Conservation (phyloP, 2,329 filamentous ascomycete species). For the Penicillium sp. region DNA sequence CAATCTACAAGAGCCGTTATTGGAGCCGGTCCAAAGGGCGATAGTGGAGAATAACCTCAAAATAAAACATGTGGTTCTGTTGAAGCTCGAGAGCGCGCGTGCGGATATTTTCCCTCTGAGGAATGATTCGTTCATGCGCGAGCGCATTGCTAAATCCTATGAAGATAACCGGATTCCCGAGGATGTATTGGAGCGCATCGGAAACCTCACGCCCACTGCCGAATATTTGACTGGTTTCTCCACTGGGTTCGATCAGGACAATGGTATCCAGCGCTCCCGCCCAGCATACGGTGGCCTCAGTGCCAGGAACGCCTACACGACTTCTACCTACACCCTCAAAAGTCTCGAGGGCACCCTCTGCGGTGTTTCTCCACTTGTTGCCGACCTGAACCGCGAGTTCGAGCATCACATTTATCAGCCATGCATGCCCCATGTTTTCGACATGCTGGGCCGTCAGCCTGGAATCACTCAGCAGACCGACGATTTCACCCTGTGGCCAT, state of each 20-base stretch:
- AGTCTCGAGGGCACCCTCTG: slow-evolving; percentile 43
- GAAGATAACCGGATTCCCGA: slow-evolving; percentile 35
- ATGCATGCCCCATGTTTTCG: slow-evolving; percentile 40
- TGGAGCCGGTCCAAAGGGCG: slow-evolving; percentile 12
- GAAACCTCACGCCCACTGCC: slow-evolving; percentile 30
- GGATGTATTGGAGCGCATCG: slow-evolving; percentile 22
- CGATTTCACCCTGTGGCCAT: slow-evolving; percentile 31
- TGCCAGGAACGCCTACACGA: slow-evolving; percentile 41
- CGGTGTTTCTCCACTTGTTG: slow-evolving; percentile 42
- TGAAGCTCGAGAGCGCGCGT: slow-evolving; percentile 46
- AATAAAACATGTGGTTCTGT: slow-evolving; percentile 44
- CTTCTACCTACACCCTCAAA: slow-evolving; percentile 46
- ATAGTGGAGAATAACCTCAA: slow-evolving; percentile 24
- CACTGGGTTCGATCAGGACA: slow-evolving; percentile 24
- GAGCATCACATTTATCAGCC: slow-evolving; percentile 45
- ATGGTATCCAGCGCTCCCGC: slow-evolving; percentile 9
- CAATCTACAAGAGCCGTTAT: slow-evolving; percentile 13
- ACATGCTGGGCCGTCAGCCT: slow-evolving; percentile 23
- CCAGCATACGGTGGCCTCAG: slow-evolving; percentile 41
- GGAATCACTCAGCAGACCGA: slow-evolving; percentile 22
- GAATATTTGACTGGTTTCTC: slow-evolving; percentile 28
- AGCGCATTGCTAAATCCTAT: slow-evolving; percentile 37
- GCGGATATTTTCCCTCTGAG: slow-evolving; percentile 45
- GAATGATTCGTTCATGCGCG: slow-evolving; percentile 37
- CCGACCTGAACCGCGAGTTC: slow-evolving; percentile 44